phyloP scores from a whole-genome alignment of 768 basidiomycete genomes.

The Antrodiella citrinella region DNA sequence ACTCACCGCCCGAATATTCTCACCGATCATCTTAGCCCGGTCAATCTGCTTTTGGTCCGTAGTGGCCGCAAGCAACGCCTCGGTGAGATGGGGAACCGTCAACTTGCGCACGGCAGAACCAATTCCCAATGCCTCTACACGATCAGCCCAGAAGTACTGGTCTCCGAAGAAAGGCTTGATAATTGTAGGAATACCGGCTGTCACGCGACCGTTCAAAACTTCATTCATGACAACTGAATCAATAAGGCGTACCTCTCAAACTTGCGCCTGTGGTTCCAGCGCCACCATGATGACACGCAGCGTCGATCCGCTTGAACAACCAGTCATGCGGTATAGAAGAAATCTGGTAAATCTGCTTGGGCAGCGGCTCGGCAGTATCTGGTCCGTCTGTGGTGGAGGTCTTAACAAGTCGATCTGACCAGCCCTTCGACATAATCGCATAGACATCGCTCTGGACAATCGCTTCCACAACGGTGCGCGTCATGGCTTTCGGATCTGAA shows the following conservation, averaged over 20 bases:
- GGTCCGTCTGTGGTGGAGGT: slow-evolving; percentile 37
- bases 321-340: slow-evolving; percentile 91
- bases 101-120: slow-evolving; percentile 85
- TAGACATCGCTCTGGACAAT: slow-evolving; percentile 80
- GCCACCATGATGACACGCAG: slow-evolving; percentile 97
- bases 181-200: slow-evolving; percentile 91
- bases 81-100: slow-evolving; percentile 67
- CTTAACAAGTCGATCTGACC: slow-evolving; percentile 87
- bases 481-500: slow-evolving; percentile 89
- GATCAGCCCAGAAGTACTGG: slow-evolving; percentile 96
- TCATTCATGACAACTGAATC: not conserved
- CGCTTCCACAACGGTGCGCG: slow-evolving; percentile 83
- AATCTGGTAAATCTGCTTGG: slow-evolving; percentile 76
- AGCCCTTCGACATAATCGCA: slow-evolving; percentile 94
- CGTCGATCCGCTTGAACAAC: slow-evolving; percentile 89
- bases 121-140: slow-evolving; percentile 93
- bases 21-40: slow-evolving; percentile 76
- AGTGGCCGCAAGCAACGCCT: slow-evolving; percentile 76
- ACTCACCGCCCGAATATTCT: slow-evolving; percentile 76
- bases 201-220: slow-evolving; percentile 3
- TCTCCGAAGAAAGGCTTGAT: slow-evolving; percentile 98
- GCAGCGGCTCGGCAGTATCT: slow-evolving; percentile 63
- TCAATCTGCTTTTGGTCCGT: slow-evolving; percentile 84
- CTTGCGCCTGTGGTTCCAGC: slow-evolving; percentile 96
- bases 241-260: slow-evolving; percentile 59